Conservation (phyloP, 352 stramenopile species). For the Phytophthora constricta region DNA sequence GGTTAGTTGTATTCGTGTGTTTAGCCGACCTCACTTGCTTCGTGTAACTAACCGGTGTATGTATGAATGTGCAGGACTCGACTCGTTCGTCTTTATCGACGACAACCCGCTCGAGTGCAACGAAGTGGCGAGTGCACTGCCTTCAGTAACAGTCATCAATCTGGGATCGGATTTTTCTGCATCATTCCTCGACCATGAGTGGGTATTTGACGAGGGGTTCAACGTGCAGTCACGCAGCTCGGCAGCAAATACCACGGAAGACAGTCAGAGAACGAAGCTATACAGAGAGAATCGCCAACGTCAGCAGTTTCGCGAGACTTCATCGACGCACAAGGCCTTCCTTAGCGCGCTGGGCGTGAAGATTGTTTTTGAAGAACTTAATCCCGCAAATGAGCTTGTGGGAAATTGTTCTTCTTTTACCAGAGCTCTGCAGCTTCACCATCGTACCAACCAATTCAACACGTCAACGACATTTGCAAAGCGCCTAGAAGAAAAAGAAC, state of each 20-base stretch:
- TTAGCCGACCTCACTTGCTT: not conserved
- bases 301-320: conserved; percentile 34
- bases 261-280: conserved; percentile 53
- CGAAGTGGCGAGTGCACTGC: conserved; percentile 56
- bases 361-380: conserved; percentile 66
- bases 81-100: conserved; percentile 78
- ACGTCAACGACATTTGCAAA: conserved; percentile 62
- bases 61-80: conserved; percentile 39
- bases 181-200: conserved; percentile 52
- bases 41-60: too few species aligned
- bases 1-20: conserved; percentile 24
- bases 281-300: conserved; percentile 67
- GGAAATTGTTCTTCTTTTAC: conserved; percentile 35
- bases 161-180: conserved; percentile 46
- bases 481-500: conserved; percentile 32
- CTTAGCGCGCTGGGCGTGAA: conserved; percentile 71
- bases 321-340: conserved; percentile 58
- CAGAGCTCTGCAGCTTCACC: conserved; percentile 66
- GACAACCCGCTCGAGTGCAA: conserved; percentile 77
- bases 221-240: conserved; percentile 2
- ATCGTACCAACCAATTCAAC: conserved; percentile 82
- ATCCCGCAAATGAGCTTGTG: conserved; percentile 21
- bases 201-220: conserved; percentile 54
- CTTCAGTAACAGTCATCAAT: conserved; percentile 57
- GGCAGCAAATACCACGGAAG: conserved; percentile 44